Base-by-base conservation (phyloP, 305 asterid genomes). In the Fraxinus platypoda region DNA sequence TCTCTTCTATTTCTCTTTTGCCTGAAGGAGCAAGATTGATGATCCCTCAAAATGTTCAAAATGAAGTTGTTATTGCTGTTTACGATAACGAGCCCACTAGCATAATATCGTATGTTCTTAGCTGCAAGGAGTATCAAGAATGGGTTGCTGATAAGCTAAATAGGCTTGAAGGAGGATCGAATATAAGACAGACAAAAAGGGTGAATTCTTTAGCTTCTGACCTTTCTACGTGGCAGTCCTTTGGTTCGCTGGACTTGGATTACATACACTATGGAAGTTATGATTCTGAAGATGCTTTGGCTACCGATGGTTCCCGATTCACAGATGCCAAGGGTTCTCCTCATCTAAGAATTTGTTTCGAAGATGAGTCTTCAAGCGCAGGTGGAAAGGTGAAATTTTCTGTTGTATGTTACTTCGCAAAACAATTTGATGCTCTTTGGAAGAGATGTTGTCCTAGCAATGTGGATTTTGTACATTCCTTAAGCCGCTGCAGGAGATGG, bases 81-180 rank as follows among this genome's bases (percentile, higher is more conserved):
- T 94, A 92, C 54, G 99, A 97, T 30, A 84, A 91, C 0, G 99
- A 97, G 90, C 98, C 98, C 4, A 91, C 98, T 0, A 97, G 98
- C 91, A 87, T 95, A 71, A 93, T 96, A 77, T 89, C 97, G 0
- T 96, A 91, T 37, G 97, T 93, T 25, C 93, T 96, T 34, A 81
- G 92, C 64, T 89, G 97, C 31, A 92, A 86, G 81, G 93, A 92
- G 59, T 89, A 94, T 37, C 91, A 89, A 30, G 93, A 91, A 81
- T 89, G 94, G 93, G 62, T 91, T 75, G 37, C 77, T 41, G 90
- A 85, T 80, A 85, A 82, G 81, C 83, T 91, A n/a, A 84, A 81
- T 49, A 82, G 81, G 79, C 66, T 81, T 28, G 93, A 86, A 78
- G 82, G 86, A 82, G 84, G 87, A 62, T 82, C 86, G 74, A 88